Conservation (phyloP, 805 yeast species). For the Myxozyma monticola region DNA sequence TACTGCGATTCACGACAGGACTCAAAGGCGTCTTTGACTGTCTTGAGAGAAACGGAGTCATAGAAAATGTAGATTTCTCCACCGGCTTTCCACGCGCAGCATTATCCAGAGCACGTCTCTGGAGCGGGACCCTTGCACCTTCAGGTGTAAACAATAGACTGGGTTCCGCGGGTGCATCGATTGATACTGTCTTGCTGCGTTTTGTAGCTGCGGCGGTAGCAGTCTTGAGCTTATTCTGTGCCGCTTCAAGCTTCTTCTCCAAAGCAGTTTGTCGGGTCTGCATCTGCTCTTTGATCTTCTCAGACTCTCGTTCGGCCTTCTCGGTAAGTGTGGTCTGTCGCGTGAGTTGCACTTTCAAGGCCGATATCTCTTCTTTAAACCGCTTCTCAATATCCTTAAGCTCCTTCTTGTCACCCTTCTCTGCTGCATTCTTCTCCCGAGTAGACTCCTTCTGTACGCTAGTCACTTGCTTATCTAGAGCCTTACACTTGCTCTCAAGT, state of each 20-base stretch:
- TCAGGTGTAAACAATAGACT: constrained; percentile 23
- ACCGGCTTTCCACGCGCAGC: constrained; percentile 4
- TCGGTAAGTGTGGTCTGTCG: constrained; percentile 12
- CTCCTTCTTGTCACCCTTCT: constrained; percentile 11
- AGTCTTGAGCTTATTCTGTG: constrained; percentile 10
- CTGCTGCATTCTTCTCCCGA: constrained; percentile 2
- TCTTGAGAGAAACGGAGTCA: constrained; percentile 26
- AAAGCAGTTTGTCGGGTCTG: constrained; percentile 11
- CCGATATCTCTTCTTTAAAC: constrained; percentile 9
- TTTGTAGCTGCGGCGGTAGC: neutral
- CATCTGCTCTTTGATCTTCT: constrained; percentile 13
- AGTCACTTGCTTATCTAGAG: constrained; percentile 4
- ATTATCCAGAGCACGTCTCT: constrained; percentile 1
- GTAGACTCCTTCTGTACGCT: neutral
- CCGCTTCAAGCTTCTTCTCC: constrained; percentile 17
- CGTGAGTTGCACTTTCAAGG: constrained; percentile 10
- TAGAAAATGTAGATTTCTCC: constrained; percentile 25
- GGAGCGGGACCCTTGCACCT: neutral
- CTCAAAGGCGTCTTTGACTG: constrained; percentile 11
- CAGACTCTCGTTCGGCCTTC: constrained; percentile 13
- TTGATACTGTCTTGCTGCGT: constrained; percentile 1
- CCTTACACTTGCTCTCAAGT: constrained; percentile 8
- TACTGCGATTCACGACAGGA: constrained; percentile 4
- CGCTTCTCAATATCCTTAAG: constrained; percentile 12
- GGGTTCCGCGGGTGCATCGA: neutral